A percentile compares a stretch with the other conserved stretches of the same genome.
Evolutionary conservation across 148 eudicot species (phyloP).

Genomic region (Polygonum aviculare): DNA sequence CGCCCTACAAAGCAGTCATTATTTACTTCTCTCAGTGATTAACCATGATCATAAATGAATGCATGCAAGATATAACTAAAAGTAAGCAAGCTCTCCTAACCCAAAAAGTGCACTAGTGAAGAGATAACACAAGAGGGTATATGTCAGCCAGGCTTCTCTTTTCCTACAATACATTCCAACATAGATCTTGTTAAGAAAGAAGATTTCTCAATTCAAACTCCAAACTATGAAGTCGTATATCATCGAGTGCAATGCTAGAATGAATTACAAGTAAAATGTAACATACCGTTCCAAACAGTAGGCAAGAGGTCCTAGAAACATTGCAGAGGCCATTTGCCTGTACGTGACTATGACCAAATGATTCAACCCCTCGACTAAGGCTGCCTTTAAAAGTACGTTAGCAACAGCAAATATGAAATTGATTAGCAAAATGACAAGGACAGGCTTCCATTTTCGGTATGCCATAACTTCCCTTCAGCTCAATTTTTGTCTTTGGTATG

Average conservation of each 20-base stretch:
- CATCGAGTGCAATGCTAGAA: neutral
- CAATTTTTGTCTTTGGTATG: neutral
- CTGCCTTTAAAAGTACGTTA: conserved; percentile 30
- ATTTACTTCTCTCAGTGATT: neutral
- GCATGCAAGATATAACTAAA: neutral
- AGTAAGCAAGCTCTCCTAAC: conserved; percentile 17
- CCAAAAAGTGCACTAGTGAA: conserved; percentile 63
- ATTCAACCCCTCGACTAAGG: conserved; percentile 23
- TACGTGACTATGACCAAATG: conserved; percentile 40
- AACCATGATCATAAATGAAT: neutral
- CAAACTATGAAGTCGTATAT: neutral
- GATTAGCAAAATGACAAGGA: conserved; percentile 23
- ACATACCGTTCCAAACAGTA: conserved; percentile 51
- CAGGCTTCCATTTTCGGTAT: conserved; percentile 29
- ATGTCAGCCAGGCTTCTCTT: conserved; percentile 38
- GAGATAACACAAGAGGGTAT: conserved; percentile 28
- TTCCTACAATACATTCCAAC: conserved; percentile 40
- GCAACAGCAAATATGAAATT: conserved; percentile 20
- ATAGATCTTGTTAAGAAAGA: neutral
- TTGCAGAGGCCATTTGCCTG: conserved; percentile 25
- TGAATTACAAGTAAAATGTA: neutral
- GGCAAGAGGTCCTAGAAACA: conserved; percentile 42
- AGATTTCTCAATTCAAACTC: neutral
- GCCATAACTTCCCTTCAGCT: conserved; percentile 5
- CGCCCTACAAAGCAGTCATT: conserved; percentile 35